Evolutionary conservation across 768 basidiomycete species (phyloP), one percentile per base, ranked within the genome.

Genomic region (Pilatotrama ljubarskyi): DNA sequence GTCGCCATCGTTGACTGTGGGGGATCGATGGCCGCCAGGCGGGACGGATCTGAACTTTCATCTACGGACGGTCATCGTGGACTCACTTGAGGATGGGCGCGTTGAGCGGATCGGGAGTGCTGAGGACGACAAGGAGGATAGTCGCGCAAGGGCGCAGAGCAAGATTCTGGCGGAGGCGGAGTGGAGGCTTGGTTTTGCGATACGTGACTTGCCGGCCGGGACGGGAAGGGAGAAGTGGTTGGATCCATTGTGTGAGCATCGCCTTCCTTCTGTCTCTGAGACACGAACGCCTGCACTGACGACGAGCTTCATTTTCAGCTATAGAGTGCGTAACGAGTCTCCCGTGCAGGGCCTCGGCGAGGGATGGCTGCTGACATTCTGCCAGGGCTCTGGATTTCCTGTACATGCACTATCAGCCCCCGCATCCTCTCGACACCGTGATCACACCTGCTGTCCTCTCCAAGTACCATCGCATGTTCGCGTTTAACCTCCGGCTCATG

Each of bases 331-430:
- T 72, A 58, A 37, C 26, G 55, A n/a, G 14, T 22, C 36, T 22
- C 18, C 2, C 10, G 20, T 24, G 17, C 40, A 11, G 36, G 14
- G 15, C 17, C 32, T 10, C 18, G 1, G 6, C 15, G 15, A 25
- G 24, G 17, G 4, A 18, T 17, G 8, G n/a, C 5, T 32, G 18
- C 49, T 62, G 26, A 18, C 61, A 26, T 62, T 17, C 49, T 29
- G 44, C 5, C 64, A 92, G 91, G 70, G 93, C 94, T 7, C 71
- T 96, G 42, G 94, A 95, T 70, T 96, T 95, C 69, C 74, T 96
- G 14, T 92, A 91, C 68, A 86, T 96, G 77, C 86, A 93, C 64
- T 96, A 96, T 72, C 64, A 89, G 66, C 87, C 91, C n/a, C 91
- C 93, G 1, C 79, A 79, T n/a, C 84, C 92, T 0, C 75, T 96